Base-by-base conservation (phyloP, 1,139 yeast genomes). In the Suhomyces bolitotheri region DNA sequence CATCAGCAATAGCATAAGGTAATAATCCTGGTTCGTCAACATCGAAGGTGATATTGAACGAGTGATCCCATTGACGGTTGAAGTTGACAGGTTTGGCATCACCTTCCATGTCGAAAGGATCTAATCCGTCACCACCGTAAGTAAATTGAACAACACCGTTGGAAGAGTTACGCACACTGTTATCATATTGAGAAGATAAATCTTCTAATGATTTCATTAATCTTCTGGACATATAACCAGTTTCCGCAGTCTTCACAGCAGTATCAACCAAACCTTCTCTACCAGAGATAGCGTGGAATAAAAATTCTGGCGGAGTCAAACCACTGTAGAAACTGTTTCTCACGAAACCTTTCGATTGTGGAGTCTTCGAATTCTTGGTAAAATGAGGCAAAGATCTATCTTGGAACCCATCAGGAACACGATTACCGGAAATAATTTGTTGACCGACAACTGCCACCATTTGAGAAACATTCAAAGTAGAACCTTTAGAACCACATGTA, bases 401-500 rank as follows among this genome's bases (percentile, higher is more conserved):
- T 63, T 94, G 98, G 74, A 94, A 94, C 17, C 99, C 99, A 74
- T 94, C 96, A 14, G 98, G 98, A 48, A 94, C 98, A 76, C 99
- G 96, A 58, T 87, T 86, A 63, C 99, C 99, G 4, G 96, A 82
- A 52, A 94, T 94, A 70, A 94, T 94, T 63, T 94, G 99, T 66
- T 94, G 99, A 40, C 99, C 99, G 32, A 94, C 99, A 59, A 94
- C 97, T 0, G 99, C 98, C 74, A 94, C 98, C 99, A 94, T 94
- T 67, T 94, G 99, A 8, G 98, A 92, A 28, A 94, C 98, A 62
- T 94, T 94, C 47, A 94, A 77, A 0, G 97, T 89, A 26, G 98
- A 92, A 63, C 98, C 99, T 62, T 94, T 94, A 32, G 98, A 92
- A 50, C 99, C 99, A 76, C 98, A 92, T 1, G 96, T 88, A 8